Evolutionary conservation across 2,329 filamentous ascomycete genomes (phyloP).

Genomic region (Hypomyces perniciosus): DNA sequence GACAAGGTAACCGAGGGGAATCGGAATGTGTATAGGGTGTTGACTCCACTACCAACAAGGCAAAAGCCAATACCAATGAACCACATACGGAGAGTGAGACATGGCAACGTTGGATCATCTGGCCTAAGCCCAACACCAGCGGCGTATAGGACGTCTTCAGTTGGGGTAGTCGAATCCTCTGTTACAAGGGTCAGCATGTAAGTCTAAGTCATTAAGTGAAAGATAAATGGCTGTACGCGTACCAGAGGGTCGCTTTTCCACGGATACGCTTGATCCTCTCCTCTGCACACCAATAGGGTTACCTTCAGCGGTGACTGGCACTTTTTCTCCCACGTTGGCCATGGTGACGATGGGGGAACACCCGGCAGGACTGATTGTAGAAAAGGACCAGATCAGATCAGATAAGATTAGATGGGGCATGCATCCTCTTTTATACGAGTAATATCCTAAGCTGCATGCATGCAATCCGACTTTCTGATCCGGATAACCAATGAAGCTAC

Average conservation of each 20-base stretch:
- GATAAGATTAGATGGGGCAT: slow-evolving; percentile 7
- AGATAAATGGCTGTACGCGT: not conserved
- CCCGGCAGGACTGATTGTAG: not conserved
- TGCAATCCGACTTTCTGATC: no score
- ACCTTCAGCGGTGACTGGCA: not conserved
- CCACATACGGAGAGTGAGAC: slow-evolving; percentile 35
- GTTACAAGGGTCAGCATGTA: no score
- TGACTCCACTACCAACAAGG: slow-evolving; percentile 31
- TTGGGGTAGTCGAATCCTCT: slow-evolving; percentile 13
- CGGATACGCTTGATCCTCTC: slow-evolving; percentile 1
- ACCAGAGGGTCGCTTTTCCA: slow-evolving; percentile 5
- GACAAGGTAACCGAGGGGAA: slow-evolving; percentile 28
- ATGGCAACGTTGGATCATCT: slow-evolving; percentile 25
- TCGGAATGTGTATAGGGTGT: slow-evolving; percentile 36
- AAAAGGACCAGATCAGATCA: slow-evolving; percentile 2
- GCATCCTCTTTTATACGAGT: no score
- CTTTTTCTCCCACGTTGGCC: slow-evolving; percentile 1
- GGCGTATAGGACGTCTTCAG: slow-evolving; percentile 23
- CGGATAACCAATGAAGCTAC: no score
- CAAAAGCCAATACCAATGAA: slow-evolving; percentile 32
- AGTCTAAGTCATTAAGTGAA: no score
- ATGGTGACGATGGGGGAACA: not conserved
- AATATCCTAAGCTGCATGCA: no score
- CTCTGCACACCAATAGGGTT: slow-evolving; percentile 3
- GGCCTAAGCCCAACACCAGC: slow-evolving; percentile 24